phyloP scores from a whole-genome alignment of 2,329 filamentous ascomycete species.

The Aphanocladium album region DNA sequence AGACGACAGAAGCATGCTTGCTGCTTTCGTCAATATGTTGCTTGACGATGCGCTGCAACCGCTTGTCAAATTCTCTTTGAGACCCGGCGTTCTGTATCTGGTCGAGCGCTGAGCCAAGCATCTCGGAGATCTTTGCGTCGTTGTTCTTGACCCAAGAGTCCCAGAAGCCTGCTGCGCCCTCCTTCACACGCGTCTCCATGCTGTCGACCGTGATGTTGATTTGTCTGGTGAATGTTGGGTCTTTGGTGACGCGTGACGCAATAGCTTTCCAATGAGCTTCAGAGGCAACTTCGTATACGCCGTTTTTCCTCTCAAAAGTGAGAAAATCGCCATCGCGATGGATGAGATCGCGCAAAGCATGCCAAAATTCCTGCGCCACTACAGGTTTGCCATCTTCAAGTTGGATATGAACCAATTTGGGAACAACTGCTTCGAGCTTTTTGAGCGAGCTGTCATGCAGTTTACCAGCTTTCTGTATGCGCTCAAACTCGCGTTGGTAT shows the following conservation, averaged over 20 bases:
- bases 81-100: conserved; percentile 31
- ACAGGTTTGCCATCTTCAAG: conserved; percentile 46
- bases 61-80: conserved; percentile 29
- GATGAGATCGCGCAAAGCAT: conserved; percentile 55
- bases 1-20: conserved; percentile 35
- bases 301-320: conserved; percentile 36
- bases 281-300: conserved; percentile 35
- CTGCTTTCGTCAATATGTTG: conserved; percentile 30
- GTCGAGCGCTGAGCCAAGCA: conserved; percentile 27
- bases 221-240: conserved; percentile 24
- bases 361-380: conserved; percentile 60
- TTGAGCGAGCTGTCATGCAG: conserved; percentile 35
- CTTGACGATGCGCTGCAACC: conserved; percentile 32
- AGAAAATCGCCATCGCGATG: conserved; percentile 43
- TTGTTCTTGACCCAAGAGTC: conserved; percentile 49
- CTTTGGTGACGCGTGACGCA: conserved; percentile 34
- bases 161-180: conserved; percentile 39
- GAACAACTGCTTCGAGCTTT: conserved; percentile 46
- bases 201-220: conserved; percentile 23
- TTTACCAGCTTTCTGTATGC: conserved; percentile 25
- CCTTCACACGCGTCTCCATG: conserved; percentile 18
- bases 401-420: conserved; percentile 52
- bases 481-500: conserved; percentile 26
- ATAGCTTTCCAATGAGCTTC: conserved; percentile 45
- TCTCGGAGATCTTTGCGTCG: conserved; percentile 31